Evolutionary conservation across 2,329 filamentous ascomycete genomes (phyloP).

Genomic region (Stachybotrys chartarum): DNA sequence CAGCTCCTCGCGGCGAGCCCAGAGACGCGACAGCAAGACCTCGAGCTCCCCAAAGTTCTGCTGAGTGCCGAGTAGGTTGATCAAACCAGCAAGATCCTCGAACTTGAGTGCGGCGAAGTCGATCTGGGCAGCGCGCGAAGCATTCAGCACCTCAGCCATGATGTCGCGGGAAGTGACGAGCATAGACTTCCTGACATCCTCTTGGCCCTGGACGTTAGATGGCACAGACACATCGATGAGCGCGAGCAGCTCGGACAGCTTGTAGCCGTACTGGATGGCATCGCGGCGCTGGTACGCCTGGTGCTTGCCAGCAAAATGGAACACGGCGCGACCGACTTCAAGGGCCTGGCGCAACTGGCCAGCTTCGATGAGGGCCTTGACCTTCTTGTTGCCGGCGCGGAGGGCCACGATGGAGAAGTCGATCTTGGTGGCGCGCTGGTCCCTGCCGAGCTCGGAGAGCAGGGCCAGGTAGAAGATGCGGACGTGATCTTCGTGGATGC

Average conservation of each 20-base stretch:
- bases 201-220: slow-evolving; percentile 19
- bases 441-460: slow-evolving; percentile 27
- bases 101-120: slow-evolving; percentile 35
- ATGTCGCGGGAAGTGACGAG: slow-evolving; percentile 13
- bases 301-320: slow-evolving; percentile 32
- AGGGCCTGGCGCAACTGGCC: slow-evolving; percentile 31
- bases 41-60: slow-evolving; percentile 38
- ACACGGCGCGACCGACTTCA: slow-evolving; percentile 33
- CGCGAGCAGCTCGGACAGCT: slow-evolving; percentile 35
- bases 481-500: slow-evolving; percentile 19
- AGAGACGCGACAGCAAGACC: slow-evolving; percentile 13
- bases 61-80: slow-evolving; percentile 39
- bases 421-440: slow-evolving; percentile 20
- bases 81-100: slow-evolving; percentile 35
- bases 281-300: slow-evolving; percentile 30
- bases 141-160: slow-evolving; percentile 27
- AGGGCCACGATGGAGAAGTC: slow-evolving; percentile 32
- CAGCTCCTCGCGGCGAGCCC: slow-evolving; percentile 12
- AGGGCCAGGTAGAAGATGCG: slow-evolving; percentile 33
- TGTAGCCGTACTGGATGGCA: slow-evolving; percentile 35
- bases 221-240: slow-evolving; percentile 28
- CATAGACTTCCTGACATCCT: slow-evolving; percentile 9
- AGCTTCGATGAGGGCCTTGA: slow-evolving; percentile 27
- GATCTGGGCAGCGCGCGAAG: slow-evolving; percentile 32
- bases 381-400: slow-evolving; percentile 17